These are phyloP conservation scores for Phoma sp. DNA, from an alignment of 2,329 filamentous ascomycete genomes.

Conservation along the genomic window DNA sequence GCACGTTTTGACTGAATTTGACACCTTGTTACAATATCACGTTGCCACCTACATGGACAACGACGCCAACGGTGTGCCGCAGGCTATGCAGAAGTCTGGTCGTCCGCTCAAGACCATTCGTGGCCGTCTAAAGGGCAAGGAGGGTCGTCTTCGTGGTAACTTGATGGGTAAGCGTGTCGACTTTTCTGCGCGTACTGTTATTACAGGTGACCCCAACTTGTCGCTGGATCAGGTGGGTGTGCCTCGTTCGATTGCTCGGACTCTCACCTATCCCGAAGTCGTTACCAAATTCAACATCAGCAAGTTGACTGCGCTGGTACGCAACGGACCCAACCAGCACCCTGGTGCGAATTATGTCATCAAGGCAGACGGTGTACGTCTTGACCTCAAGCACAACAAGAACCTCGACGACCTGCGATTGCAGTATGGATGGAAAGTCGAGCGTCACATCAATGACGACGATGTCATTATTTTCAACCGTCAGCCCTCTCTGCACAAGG, in stretches of 20 bases:
- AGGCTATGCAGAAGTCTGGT: constrained; percentile 95
- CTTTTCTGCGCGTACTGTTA: constrained; percentile 98
- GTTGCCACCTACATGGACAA: constrained; percentile 99
- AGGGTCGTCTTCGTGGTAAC: constrained; percentile 96
- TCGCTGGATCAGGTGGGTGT: constrained; percentile 98
- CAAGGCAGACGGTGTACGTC: constrained; percentile 88
- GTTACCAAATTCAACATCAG: constrained; percentile 98
- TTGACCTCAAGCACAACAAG: constrained; percentile 93
- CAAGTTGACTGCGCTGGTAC: constrained; percentile 85
- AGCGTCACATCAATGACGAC: constrained; percentile 92
- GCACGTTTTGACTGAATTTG: constrained; percentile 90
- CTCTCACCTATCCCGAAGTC: constrained; percentile 93
- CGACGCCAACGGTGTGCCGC: constrained; percentile 93
- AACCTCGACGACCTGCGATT: constrained; percentile 83
- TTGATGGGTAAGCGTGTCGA: constrained; percentile 97
- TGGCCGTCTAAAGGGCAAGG: constrained; percentile 97
- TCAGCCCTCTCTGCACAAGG: constrained; percentile 98
- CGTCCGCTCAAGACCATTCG: constrained; percentile 96
- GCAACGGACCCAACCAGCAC: constrained; percentile 92
- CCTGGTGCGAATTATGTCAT: constrained; percentile 97
- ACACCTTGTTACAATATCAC: constrained; percentile 92
- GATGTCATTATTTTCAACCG: constrained; percentile 99
- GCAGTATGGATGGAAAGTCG: constrained; percentile 98
- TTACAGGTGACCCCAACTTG: constrained; percentile 96
- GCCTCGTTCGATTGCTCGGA: constrained; percentile 88